phyloP scores from a whole-genome alignment of 148 eudicot species.

The Tetragonia tetragonoides region DNA sequence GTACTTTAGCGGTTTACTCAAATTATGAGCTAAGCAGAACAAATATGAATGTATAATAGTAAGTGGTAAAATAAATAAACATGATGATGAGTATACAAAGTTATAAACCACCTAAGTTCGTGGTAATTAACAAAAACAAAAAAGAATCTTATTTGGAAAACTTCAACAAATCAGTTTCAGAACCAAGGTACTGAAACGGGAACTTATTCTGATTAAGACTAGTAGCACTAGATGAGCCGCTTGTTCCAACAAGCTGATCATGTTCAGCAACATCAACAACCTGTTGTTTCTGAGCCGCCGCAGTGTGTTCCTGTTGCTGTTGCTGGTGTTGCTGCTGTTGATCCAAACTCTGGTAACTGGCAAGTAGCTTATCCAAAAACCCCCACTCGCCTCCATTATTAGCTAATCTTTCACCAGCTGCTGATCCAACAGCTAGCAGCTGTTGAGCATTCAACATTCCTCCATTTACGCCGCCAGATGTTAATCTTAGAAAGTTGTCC shows the following conservation, averaged over 20 bases:
- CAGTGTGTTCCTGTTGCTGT: no score
- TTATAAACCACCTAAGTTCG: background rate
- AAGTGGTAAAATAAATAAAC: no score
- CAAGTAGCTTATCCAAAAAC: conserved; percentile 78
- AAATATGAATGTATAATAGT: no score
- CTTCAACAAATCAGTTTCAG: conserved; percentile 39
- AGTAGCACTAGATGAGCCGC: conserved; percentile 12
- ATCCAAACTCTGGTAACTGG: conserved; percentile 59
- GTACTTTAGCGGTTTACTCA: no score
- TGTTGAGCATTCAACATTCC: conserved; percentile 23
- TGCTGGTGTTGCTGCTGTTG: conserved; percentile 30
- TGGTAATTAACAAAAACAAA: background rate
- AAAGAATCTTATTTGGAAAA: conserved; percentile 36
- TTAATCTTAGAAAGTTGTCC: conserved; percentile 46
- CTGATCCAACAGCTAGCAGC: conserved; percentile 14
- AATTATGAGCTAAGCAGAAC: no score
- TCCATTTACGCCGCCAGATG: conserved; percentile 23
- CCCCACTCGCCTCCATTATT: conserved; percentile 53
- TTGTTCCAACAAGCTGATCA: conserved; percentile 21
- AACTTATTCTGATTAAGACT: conserved; percentile 37
- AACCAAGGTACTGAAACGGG: conserved; percentile 54
- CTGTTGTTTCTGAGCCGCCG: conserved; percentile 16
- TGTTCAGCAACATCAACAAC: conserved; percentile 23
- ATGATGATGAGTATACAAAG: no score
- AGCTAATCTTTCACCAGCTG: conserved; percentile 3